Base-by-base conservation (phyloP, 1,284 basidiomycete genomes). In the Ganoderma boninense region DNA sequence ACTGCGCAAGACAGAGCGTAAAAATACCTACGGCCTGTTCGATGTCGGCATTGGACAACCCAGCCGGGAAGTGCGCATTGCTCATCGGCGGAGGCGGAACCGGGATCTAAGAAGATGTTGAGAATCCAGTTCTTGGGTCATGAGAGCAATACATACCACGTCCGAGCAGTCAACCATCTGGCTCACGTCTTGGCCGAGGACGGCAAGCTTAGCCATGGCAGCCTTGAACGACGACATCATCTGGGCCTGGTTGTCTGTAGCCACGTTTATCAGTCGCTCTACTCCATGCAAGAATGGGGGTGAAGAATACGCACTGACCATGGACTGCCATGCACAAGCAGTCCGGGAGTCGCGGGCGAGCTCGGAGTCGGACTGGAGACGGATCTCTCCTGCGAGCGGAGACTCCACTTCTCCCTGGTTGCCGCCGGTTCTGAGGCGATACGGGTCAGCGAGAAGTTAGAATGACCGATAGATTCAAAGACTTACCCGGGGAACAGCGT, bases 261-360 rank as follows among this genome's bases (percentile, higher is more conserved):
- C 5, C 16, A 8, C 29, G 5, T 32, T 20, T 8, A 11, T 54
- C 23, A 54, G 23, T 23, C 1, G 23, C 26, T 54, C 7, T 16
- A 23, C 11, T 14, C 23, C 29, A 26, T 6, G 11, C 38, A 40
- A 40, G 38, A 6, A 54, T 54, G 23, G 13, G 49, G 26, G 5
- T 0, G 11, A 54, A 29, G 49, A 26, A 13, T 54, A 71, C 70
- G 54, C 23, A 71, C 70, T 72, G 69, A 82, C 74, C 71, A 78
- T 77, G 20, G 71, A 75, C 70, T 82, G 81, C 82, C 82, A 84
- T 65, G 76, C 71, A 75, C 82, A 84, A 11, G 80, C 77, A 56
- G 81, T 80, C 26, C 77, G 74, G 11, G 76, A 66, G 65, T 79
- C 77, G 54, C 75, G 77, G 32, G 74, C 78, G 56, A 79, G 70